Percentiles rank a stretch among this genome's conserved stretches.
Conservation (phyloP, 805 yeast genomes). For the Yamadazyma scolyti region DNA sequence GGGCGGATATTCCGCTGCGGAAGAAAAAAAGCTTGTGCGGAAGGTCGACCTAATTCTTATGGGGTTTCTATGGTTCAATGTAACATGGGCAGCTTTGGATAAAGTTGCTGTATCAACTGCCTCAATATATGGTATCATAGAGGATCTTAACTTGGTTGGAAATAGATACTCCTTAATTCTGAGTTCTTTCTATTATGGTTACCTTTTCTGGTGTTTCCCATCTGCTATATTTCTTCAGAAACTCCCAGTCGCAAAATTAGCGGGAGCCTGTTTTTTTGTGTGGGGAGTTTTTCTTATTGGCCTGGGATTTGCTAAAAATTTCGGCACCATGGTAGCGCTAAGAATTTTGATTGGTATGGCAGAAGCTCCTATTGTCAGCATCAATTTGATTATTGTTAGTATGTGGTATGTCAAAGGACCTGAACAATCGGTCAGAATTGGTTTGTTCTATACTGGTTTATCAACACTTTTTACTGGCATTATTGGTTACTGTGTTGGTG, state of each 20-base stretch:
- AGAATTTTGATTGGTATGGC: conserved; percentile 35
- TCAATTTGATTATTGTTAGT: conserved; percentile 27
- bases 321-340: conserved; percentile 34
- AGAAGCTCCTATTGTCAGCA: conserved; percentile 36
- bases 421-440: conserved; percentile 31
- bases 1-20: conserved; percentile 8
- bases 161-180: conserved; percentile 29
- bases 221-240: conserved; percentile 15
- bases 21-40: conserved; percentile 8
- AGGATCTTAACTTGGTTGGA: conserved; percentile 23
- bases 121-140: conserved; percentile 33
- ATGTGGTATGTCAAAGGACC: conserved; percentile 29
- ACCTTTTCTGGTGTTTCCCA: conserved; percentile 18
- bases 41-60: conserved; percentile 18
- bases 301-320: conserved; percentile 47
- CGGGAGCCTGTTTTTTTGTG: conserved; percentile 13
- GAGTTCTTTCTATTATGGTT: conserved; percentile 49
- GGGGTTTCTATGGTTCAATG: conserved; percentile 20
- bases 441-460: conserved; percentile 30
- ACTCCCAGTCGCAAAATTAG: conserved; percentile 15
- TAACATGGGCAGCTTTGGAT: conserved; percentile 27
- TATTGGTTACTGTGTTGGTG: conserved; percentile 51
- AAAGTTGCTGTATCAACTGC: conserved; percentile 13
- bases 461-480: conserved; percentile 35
- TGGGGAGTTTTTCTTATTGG: conserved; percentile 24